A percentile compares a stretch with the other conserved stretches of the same genome.
phyloP scores from a whole-genome alignment of 805 yeast genomes.

The Myxozyma vanderwaltii region DNA sequence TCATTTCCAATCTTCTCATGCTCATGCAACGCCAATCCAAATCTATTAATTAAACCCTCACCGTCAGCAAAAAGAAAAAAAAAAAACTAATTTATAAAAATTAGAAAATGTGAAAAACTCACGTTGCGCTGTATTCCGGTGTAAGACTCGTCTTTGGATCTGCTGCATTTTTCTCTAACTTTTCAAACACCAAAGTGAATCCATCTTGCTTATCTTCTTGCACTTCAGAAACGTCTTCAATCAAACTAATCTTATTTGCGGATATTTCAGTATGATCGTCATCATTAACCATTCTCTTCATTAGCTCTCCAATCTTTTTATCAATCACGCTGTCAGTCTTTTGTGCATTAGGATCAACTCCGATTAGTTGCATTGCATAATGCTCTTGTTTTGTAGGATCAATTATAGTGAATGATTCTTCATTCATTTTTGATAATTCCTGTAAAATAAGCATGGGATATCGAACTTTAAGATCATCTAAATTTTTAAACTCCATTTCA shows the following conservation, averaged over 20 bases:
- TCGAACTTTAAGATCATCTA: slow-evolving; percentile 4
- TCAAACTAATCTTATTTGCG: not conserved
- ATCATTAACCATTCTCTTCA: slow-evolving; percentile 10
- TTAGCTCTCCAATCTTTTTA: slow-evolving; percentile 8
- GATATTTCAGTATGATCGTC: not conserved
- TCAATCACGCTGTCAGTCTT: not conserved
- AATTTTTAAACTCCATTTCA: not conserved
- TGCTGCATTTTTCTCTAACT: not conserved
- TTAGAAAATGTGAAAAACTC: not conserved
- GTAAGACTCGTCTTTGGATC: not conserved
- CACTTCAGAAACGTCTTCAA: not conserved
- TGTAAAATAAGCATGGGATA: slow-evolving; percentile 14
- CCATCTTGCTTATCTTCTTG: not conserved
- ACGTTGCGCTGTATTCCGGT: slow-evolving; percentile 5
- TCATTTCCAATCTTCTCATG: slow-evolving; percentile 11
- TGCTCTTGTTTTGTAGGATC: slow-evolving; percentile 9
- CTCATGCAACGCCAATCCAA: slow-evolving; percentile 22
- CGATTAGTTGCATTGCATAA: slow-evolving; percentile 12
- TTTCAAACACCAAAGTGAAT: slow-evolving; percentile 1
- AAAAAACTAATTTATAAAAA: too few species aligned
- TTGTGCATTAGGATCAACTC: slow-evolving; percentile 4
- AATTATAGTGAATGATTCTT: not conserved
- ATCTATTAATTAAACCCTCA: not conserved
- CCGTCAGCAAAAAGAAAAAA: too few species aligned
- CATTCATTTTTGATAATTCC: slow-evolving; percentile 2